Evolutionary conservation across 768 basidiomycete genomes (phyloP).

Genomic region (Chiua virens): DNA sequence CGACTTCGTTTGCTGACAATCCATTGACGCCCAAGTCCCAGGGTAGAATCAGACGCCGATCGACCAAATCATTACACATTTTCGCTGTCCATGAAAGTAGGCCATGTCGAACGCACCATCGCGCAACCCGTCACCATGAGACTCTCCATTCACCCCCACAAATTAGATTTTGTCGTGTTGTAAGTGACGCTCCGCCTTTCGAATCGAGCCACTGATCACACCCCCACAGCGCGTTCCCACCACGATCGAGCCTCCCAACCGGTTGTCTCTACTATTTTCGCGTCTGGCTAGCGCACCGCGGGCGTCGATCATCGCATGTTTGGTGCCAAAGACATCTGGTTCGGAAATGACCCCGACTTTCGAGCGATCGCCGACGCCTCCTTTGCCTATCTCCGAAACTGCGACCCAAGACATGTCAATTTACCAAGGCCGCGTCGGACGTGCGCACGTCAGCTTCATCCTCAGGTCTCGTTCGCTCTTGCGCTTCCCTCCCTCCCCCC

Average conservation of each 20-base stretch:
- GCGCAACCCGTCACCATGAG: conserved; percentile 47
- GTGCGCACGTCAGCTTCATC: conserved; percentile 55
- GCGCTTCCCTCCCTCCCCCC: not conserved
- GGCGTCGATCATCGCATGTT: conserved; percentile 65
- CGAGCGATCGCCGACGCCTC: conserved; percentile 53
- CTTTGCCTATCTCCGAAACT: conserved; percentile 49
- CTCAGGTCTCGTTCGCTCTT: conserved; percentile 40
- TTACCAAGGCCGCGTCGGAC: conserved; percentile 57
- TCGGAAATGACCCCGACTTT: conserved; percentile 68
- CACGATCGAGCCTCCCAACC: conserved; percentile 53
- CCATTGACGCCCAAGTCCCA: conserved; percentile 15
- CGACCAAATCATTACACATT: conserved; percentile 45
- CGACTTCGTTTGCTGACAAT: not conserved
- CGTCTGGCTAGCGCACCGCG: conserved; percentile 60
- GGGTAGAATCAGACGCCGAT: conserved; percentile 30
- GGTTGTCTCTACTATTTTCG: conserved; percentile 57
- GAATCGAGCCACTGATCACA: not conserved
- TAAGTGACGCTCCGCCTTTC: conserved; percentile 28
- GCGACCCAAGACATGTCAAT: conserved; percentile 45
- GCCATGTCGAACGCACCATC: conserved; percentile 54
- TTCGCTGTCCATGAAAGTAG: conserved; percentile 52
- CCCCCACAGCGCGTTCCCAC: conserved; percentile 51
- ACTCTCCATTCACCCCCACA: conserved; percentile 52
- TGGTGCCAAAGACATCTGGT: conserved; percentile 62
- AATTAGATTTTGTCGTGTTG: conserved; percentile 63